These are phyloP conservation scores for Pythium utonaiense DNA, from an alignment of 352 stramenopile genomes.

Conservation along the genomic window DNA sequence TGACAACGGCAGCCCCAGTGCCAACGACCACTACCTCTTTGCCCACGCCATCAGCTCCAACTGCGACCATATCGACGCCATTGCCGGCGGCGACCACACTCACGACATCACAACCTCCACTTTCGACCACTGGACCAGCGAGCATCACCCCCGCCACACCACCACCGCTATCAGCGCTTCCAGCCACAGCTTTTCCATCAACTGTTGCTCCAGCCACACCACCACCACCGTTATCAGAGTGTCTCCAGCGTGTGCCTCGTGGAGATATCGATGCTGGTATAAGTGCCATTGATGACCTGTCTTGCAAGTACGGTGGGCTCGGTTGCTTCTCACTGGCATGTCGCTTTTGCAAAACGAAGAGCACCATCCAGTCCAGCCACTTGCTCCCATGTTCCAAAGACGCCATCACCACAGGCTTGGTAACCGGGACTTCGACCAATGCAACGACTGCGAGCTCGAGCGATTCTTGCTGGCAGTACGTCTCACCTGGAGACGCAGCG, in stretches of 20 bases:
- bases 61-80: not conserved
- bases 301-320: conserved; percentile 13
- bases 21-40: not conserved
- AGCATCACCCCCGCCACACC: not conserved
- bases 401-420: not conserved
- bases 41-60: not conserved
- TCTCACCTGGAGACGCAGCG: conserved; percentile 12
- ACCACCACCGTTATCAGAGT: not conserved
- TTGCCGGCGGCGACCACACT: not conserved
- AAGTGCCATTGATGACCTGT: conserved; percentile 7
- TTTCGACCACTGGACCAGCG: not conserved
- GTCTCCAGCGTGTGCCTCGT: not conserved
- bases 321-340: conserved; percentile 31
- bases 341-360: conserved; percentile 29
- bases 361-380: conserved; percentile 18
- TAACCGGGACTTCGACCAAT: not conserved
- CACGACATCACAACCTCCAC: not conserved
- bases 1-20: not conserved
- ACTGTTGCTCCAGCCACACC: not conserved
- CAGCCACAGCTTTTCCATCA: not conserved
- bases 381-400: conserved; percentile 9
- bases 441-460: not conserved
- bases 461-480: conserved; percentile 14
- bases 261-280: conserved; percentile 13
- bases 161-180: not conserved